Evolutionary conservation across 2,329 filamentous ascomycete genomes (phyloP), one percentile per base, ranked within the genome.

Genomic region (Scytalidium lignicola): DNA sequence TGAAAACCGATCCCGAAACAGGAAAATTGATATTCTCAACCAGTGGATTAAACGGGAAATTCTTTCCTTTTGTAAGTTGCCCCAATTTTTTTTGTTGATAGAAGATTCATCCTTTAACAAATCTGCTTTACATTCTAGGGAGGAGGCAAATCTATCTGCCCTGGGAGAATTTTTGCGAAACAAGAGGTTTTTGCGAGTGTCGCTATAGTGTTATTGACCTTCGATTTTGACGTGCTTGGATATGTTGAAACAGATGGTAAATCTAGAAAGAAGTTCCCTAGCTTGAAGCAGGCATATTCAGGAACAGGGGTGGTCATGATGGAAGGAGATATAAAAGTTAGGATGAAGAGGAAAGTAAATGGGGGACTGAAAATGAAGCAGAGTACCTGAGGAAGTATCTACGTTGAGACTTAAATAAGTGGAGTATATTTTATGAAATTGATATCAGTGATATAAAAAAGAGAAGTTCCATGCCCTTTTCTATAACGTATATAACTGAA

Each of bases 111-210:
- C 13, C 26, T 7, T 28, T 28, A 28, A 28, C 26, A 28, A 7
- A 7, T 28, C 26, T 32, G 19, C 21, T 41, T 37, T 7, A 20
- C 18, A 17, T n/a, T n/a, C n/a, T 22, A 22, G n/a, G 26, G 44
- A 32, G 44, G 44, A 12, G 44, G 44, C 26, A 46, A 46, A 29
- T 29, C 47, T 3, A 45, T 46, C 19, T 49, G 47, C 23, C 47
- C 47, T 18, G 47, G 47, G 9, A 18, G 47, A 26, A 19, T 45
- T 12, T 49, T 49, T 22, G 47, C 47, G 17, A 49, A 49, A 17
- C 47, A 49, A 40, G 47, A 49, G 41, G 39, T 49, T 17, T 45
- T 49, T 44, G 47, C 47, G 17, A 22, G 22, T 21, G 40, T 49
- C 17, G 47, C 47, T 3, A 23, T 37, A 18, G 18, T 49, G 2